These are phyloP conservation scores for Mycosarcoma mackinlayi DNA, from an alignment of 1,284 basidiomycete genomes.

Conservation along the genomic window DNA sequence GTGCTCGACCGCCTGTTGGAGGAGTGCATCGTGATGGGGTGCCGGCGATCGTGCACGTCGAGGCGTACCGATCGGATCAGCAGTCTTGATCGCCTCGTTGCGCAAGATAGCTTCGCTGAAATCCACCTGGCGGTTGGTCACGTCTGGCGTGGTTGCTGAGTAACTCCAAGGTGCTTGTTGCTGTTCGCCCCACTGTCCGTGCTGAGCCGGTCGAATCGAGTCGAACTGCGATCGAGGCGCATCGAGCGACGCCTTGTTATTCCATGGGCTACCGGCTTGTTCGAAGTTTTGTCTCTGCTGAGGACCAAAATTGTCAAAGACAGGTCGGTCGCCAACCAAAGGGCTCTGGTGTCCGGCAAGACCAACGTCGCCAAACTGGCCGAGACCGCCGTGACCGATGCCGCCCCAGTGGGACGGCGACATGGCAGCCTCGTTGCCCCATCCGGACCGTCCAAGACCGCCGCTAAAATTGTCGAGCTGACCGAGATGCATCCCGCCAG, in stretches of 20 bases:
- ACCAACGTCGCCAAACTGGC: constrained; percentile 39
- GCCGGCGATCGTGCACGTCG: constrained; percentile 44
- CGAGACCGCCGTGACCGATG: constrained; percentile 33
- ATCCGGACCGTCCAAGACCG: constrained; percentile 34
- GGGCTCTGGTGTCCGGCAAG: constrained; percentile 39
- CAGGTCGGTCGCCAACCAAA: constrained; percentile 31
- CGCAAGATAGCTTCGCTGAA: constrained; percentile 33
- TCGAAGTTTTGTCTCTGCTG: constrained; percentile 30
- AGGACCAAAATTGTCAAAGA: constrained; percentile 35
- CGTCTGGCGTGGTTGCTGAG: constrained; percentile 35
- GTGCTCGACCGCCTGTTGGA: constrained; percentile 21
- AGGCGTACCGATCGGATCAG: constrained; percentile 51
- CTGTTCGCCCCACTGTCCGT: constrained; percentile 46
- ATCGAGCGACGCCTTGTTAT: constrained; percentile 30
- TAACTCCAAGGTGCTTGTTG: constrained; percentile 33
- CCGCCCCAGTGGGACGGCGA: constrained; percentile 38
- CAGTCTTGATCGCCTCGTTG: constrained; percentile 36
- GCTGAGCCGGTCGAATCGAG: constrained; percentile 24
- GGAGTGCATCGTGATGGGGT: constrained; percentile 22
- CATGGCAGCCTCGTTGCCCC: constrained; percentile 32
- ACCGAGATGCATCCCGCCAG: constrained; percentile 31
- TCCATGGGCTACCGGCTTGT: constrained; percentile 37
- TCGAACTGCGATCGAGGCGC: constrained; percentile 43
- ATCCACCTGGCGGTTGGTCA: constrained; percentile 37
- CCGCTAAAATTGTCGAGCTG: constrained; percentile 38